These are phyloP conservation scores for Colletotrichum horii DNA, from an alignment of 2,329 filamentous ascomycete genomes.

Conservation along the genomic window DNA sequence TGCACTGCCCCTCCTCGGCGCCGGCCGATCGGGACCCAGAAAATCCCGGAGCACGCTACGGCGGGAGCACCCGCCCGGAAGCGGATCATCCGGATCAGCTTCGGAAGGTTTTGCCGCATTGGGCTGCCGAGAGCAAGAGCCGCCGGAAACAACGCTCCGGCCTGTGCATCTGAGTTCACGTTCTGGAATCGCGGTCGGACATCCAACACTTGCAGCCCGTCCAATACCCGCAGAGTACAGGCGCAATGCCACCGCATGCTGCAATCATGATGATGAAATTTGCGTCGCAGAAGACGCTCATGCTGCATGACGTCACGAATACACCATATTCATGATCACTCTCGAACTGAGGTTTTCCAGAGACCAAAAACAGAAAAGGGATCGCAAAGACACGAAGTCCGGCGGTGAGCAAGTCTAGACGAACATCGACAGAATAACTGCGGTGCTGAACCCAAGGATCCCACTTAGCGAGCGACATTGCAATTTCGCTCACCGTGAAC, in stretches of 20 bases:
- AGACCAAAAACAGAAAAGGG: not conserved
- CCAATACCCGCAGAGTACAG: not conserved
- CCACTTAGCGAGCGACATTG: not conserved
- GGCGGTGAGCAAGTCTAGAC: not conserved
- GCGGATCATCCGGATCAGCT: not conserved
- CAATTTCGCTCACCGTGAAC: not conserved
- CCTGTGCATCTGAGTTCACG: not conserved
- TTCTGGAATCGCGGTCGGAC: not conserved
- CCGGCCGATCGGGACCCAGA: not conserved
- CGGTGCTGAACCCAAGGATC: not conserved
- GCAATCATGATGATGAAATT: constrained; percentile 19
- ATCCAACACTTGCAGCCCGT: not conserved
- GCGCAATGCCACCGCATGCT: not conserved
- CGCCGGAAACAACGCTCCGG: not conserved
- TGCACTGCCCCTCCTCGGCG: not conserved
- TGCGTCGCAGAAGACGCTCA: not conserved
- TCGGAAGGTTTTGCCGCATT: not conserved
- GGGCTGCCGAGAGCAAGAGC: not conserved
- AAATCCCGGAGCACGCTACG: not conserved
- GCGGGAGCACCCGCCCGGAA: constrained; percentile 1
- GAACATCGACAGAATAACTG: not conserved
- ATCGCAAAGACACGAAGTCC: not conserved
- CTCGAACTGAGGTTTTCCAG: not conserved
- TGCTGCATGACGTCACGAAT: constrained; percentile 8
- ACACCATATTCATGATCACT: not conserved